Base-by-base conservation (phyloP, 495 filamentous ascomycete genomes). In the Schizothecium vesticola region DNA sequence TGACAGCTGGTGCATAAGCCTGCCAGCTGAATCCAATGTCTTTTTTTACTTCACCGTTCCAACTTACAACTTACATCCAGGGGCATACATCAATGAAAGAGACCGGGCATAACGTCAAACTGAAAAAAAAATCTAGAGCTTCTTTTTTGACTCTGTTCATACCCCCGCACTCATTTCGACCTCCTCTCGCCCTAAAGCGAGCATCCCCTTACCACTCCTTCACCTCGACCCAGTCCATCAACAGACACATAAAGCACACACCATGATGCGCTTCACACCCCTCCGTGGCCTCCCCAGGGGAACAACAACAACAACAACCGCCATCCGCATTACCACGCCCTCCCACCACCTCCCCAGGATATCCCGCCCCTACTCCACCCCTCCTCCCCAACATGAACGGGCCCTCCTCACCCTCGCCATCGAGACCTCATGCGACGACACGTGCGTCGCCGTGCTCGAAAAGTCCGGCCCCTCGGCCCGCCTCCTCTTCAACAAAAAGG, bases 361-460 rank as follows among this genome's bases (percentile, higher is more conserved):
- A 51, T 51, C 43, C 19, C 43, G 43, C 43, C 19, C 43, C 19
- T 51, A 51, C 19, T 51, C 43, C 19, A n/a, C 43, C 43, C 6
- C 43, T 3, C 36, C 16, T 6, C 3, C 13, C 33, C 33, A 36
- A 36, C 33, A 16, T 36, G 12, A 6, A 7, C 84, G 85, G 26
- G 75, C 77, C 9, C 80, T 92, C 58, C 76, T 91, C 19, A 94
- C 91, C 0, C 88, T 98, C 36, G 94, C 92, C 21, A 96, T 98
- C 75, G 94, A 98, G 81, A 92, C 91, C 19, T 97, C 94, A n/a
- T 98, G 92, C 83, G 95, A 99, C 79, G 95, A 99, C 80, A 97
- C 94, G 1, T 94, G 91, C 56, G 93, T 99, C 8, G 91, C 94
- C 23, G 79, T 99, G 59, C 83, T 98, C 16, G 85, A 92, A 67